A percentile compares a stretch with the other conserved stretches of the same genome.
Conservation (phyloP, 2,329 filamentous ascomycete species). For the Xylaria sp. region DNA sequence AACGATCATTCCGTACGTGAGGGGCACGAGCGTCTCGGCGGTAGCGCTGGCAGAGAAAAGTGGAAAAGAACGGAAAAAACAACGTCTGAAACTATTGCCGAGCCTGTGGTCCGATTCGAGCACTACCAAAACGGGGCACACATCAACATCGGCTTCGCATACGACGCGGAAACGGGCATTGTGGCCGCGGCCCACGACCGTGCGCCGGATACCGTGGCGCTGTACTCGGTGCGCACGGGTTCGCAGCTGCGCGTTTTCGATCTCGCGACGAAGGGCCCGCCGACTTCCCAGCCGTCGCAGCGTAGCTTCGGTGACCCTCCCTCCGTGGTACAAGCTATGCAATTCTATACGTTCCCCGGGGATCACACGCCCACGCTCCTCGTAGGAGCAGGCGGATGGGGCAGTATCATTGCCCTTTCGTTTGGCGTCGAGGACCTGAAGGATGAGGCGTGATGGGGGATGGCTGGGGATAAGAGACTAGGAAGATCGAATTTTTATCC, state of each 20-base stretch:
- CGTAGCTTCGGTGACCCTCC: background rate
- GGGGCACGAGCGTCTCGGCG: too few relatives aligned
- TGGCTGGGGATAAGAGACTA: background rate
- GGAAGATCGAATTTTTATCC: background rate
- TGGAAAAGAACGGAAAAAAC: background rate
- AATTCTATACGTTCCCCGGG: constrained; percentile 52
- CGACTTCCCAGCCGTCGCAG: background rate
- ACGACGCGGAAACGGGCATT: constrained; percentile 52
- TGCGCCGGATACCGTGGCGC: constrained; percentile 46
- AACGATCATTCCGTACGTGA: too few relatives aligned
- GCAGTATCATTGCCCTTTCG: constrained; percentile 50
- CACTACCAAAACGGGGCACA: constrained; percentile 57
- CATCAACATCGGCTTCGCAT: constrained; percentile 58
- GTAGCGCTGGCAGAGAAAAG: background rate
- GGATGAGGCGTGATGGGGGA: constrained; percentile 43
- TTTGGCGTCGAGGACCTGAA: constrained; percentile 44
- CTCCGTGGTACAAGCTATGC: constrained; percentile 48
- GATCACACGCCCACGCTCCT: constrained; percentile 56
- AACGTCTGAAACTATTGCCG: constrained; percentile 28
- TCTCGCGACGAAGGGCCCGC: background rate
- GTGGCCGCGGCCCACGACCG: constrained; percentile 61
- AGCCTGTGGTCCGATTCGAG: constrained; percentile 54
- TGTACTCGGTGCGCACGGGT: constrained; percentile 58
- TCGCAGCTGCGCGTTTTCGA: constrained; percentile 41
- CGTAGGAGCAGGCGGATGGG: constrained; percentile 44